Conservation (phyloP, 805 yeast genomes). For the Ogataea neopini region DNA sequence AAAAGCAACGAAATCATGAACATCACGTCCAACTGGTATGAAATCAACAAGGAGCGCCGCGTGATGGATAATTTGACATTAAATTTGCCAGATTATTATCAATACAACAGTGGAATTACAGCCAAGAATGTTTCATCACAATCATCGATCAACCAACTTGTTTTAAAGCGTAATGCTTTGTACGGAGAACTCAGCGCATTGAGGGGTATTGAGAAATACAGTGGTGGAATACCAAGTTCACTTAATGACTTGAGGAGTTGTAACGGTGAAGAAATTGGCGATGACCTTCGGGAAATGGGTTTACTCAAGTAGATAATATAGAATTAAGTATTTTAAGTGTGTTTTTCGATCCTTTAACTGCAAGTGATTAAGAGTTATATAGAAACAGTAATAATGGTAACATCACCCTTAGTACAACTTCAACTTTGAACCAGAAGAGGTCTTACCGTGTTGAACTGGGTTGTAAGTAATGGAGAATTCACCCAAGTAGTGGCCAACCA, state of each 20-base stretch:
- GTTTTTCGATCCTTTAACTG: conserved; percentile 8
- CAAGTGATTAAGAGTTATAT: conserved; percentile 15
- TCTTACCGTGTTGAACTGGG: conserved; percentile 97
- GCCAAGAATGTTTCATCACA: conserved; percentile 26
- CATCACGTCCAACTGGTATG: conserved; percentile 88
- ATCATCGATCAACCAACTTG: conserved; percentile 43
- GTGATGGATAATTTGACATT: conserved; percentile 68
- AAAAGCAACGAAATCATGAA: conserved; percentile 64
- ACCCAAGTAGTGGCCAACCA: conserved; percentile 99
- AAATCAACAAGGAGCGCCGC: conserved; percentile 84
- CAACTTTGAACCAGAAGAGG: conserved; percentile 40
- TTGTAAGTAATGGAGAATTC: conserved; percentile 99
- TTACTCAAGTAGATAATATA: conserved; percentile 14
- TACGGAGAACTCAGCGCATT: conserved; percentile 71
- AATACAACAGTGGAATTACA: conserved; percentile 31
- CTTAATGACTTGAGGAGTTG: conserved; percentile 64
- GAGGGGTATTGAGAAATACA: conserved; percentile 60
- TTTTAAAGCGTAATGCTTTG: conserved; percentile 64
- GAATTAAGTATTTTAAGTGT: background rate
- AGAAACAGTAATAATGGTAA: conserved; percentile 9
- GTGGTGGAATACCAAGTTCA: conserved; percentile 79
- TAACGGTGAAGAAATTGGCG: conserved; percentile 67
- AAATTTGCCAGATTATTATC: conserved; percentile 48
- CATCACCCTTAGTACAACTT: conserved; percentile 34
- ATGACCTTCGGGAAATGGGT: conserved; percentile 72